phyloP scores from a whole-genome alignment of 257 asterid species.

The Fraxinus excelsior region DNA sequence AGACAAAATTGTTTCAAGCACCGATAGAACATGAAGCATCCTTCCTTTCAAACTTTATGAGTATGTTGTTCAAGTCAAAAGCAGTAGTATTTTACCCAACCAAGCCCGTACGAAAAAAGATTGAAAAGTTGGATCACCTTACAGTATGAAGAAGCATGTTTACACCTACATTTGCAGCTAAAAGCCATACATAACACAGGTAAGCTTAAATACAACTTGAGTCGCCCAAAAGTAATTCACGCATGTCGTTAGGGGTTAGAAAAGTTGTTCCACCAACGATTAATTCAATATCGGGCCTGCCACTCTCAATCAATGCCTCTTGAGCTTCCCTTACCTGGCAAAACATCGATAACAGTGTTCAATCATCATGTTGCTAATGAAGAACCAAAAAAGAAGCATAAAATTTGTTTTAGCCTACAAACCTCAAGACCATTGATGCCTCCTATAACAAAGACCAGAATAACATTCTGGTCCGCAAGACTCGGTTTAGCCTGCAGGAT shows the following conservation, averaged over 20 bases:
- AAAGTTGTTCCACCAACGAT: constrained; percentile 90
- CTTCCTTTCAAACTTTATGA: too few species aligned
- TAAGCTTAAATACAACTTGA: constrained; percentile 48
- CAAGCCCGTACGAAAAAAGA: too few species aligned
- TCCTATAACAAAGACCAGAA: constrained; percentile 81
- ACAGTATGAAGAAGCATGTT: not conserved
- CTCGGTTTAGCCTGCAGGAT: constrained; percentile 79
- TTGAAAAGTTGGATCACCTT: not conserved
- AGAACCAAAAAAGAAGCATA: not conserved
- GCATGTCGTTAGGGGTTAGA: constrained; percentile 85
- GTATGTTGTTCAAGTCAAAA: too few species aligned
- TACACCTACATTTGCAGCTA: not conserved
- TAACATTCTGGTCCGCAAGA: constrained; percentile 80
- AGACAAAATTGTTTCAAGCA: too few species aligned
- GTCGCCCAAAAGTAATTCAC: constrained; percentile 81
- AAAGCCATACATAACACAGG: not conserved
- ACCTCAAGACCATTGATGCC: constrained; percentile 96
- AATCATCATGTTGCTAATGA: not conserved
- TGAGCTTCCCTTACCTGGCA: constrained; percentile 78
- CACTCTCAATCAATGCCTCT: constrained; percentile 78
- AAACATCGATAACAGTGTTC: constrained; percentile 22
- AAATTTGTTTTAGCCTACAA: constrained; percentile 29
- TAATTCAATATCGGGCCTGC: constrained; percentile 77
- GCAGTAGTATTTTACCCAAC: too few species aligned
- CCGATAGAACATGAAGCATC: too few species aligned